Conservation (phyloP, 768 basidiomycete species). For the Mycena indigotica region DNA sequence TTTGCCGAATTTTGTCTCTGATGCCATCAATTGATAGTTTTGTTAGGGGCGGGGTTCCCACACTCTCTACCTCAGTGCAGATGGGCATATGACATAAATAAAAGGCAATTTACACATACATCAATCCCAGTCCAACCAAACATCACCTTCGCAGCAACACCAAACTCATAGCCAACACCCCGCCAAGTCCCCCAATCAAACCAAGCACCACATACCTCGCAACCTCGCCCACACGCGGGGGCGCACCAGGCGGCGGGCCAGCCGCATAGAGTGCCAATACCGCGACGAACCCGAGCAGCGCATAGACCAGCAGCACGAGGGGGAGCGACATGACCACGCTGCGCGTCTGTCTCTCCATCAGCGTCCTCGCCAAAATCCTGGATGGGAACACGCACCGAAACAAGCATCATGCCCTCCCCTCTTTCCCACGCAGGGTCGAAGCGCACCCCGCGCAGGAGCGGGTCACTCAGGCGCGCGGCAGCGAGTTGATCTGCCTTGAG, state of each 20-base stretch:
- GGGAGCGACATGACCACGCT: conserved; percentile 72
- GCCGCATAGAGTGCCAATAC: conserved; percentile 70
- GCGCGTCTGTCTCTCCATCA: conserved; percentile 44
- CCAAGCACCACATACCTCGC: conserved; percentile 66
- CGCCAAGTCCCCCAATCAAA: conserved; percentile 62
- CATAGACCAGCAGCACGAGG: conserved; percentile 71
- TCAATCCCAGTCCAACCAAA: too few relatives aligned
- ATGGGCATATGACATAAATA: too few relatives aligned
- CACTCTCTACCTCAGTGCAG: too few relatives aligned
- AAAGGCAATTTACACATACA: too few relatives aligned
- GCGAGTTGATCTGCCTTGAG: conserved; percentile 68
- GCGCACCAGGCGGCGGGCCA: conserved; percentile 47
- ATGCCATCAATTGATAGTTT: too few relatives aligned
- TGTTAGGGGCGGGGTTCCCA: too few relatives aligned
- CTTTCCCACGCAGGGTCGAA: conserved; percentile 38
- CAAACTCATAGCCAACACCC: conserved; percentile 58
- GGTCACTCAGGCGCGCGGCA: conserved; percentile 39
- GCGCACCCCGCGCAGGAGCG: not conserved
- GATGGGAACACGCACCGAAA: conserved; percentile 40
- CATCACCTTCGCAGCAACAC: conserved; percentile 31
- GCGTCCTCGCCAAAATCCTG: not conserved
- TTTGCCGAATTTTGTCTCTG: too few relatives aligned
- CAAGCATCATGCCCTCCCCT: conserved; percentile 55
- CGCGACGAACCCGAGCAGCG: conserved; percentile 66
- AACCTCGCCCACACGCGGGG: conserved; percentile 54